Evolutionary conservation across 2,329 filamentous ascomycete species (phyloP), one percentile per base, ranked within the genome.

Genomic region (Colletotrichum melonis): DNA sequence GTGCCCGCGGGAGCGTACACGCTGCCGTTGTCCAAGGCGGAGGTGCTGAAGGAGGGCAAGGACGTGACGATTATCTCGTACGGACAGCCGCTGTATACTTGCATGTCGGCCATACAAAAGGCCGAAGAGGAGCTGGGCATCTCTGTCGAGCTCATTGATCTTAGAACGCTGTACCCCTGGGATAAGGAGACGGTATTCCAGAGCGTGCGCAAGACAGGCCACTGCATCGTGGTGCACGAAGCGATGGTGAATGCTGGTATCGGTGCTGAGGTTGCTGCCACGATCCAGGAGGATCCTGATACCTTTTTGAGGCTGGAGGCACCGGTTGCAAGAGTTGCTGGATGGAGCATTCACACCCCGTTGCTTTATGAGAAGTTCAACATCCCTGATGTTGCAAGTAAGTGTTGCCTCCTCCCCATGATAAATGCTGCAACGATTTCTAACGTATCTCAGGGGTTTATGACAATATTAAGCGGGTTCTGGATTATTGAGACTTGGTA

Each of bases 151-250:
- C 86, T 98, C 70, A 95, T 98, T 73, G 95, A 98, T 80, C 84
- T 98, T 70, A 88, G 95, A 69, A 97, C 95, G 0, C 88, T 98
- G 64, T 98, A 97, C 79, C 95, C 95, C 0, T 98, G 95, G 95
- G 95, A 98, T 81, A 91, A 94, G 78, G 88, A 92, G 80, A 93
- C 93, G 0, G 89, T 98, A 1, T 87, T 97, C 73, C 86, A 92
- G 66, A 98, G 95, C 76, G 95, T 97, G 16, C 90, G 89, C 77
- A 97, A 97, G 86, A 98, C 95, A 0, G 95, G 95, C 0, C 86
- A 94, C 73, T 95, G 93, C 52, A 89, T 98, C 67, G 92, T 98
- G 1, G 95, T 98, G 7, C 95, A 98, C 80, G 95, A 98, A 84
- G 92, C 94, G 70, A 97, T 97, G 93, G 88, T 95, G 75, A 98